These are phyloP conservation scores for Colletotrichum incanum DNA, from an alignment of 2,329 filamentous ascomycete species.

Conservation along the genomic window DNA sequence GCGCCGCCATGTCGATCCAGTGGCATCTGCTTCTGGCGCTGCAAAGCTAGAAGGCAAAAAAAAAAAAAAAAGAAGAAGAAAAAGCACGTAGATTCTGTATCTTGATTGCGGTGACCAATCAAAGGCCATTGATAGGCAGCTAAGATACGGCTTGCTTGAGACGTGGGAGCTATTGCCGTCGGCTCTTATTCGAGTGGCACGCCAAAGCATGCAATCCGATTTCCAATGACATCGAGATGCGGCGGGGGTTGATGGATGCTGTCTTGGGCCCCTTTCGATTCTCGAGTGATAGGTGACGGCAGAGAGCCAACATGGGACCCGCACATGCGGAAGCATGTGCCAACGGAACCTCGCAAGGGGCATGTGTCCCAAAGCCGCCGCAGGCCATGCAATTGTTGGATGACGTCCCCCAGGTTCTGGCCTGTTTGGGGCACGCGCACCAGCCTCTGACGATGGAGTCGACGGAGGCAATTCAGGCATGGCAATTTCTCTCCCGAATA, in stretches of 20 bases:
- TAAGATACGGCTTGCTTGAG: slow-evolving; percentile 5
- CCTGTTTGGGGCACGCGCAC: slow-evolving; percentile 37
- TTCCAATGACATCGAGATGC: slow-evolving; percentile 31
- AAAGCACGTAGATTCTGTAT: background rate
- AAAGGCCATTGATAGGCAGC: slow-evolving; percentile 20
- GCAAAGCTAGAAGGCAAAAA: background rate
- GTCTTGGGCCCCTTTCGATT: slow-evolving; percentile 1
- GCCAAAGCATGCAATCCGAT: slow-evolving; percentile 34
- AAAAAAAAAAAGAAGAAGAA: too few species aligned
- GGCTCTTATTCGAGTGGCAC: slow-evolving; percentile 13
- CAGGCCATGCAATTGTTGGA: slow-evolving; percentile 35
- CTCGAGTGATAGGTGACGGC: slow-evolving; percentile 15
- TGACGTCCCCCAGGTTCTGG: slow-evolving; percentile 38
- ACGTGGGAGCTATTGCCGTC: slow-evolving; percentile 11
- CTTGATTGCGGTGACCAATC: slow-evolving; percentile 32
- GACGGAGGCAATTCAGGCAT: slow-evolving; percentile 37
- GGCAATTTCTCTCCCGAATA: slow-evolving; percentile 31
- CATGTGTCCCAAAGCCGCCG: slow-evolving; percentile 19
- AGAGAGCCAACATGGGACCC: slow-evolving; percentile 13
- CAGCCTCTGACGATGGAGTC: slow-evolving; percentile 21
- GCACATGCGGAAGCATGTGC: slow-evolving; percentile 39
- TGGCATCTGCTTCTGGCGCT: background rate
- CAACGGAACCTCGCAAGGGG: slow-evolving; percentile 21
- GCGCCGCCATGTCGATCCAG: slow-evolving; percentile 5
- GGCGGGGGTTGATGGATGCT: slow-evolving; percentile 8